A percentile compares a stretch with the other conserved stretches of the same genome.
These are phyloP conservation scores for Sporobolomyces roseus DNA, from an alignment of 768 basidiomycete species.

Conservation along the genomic window DNA sequence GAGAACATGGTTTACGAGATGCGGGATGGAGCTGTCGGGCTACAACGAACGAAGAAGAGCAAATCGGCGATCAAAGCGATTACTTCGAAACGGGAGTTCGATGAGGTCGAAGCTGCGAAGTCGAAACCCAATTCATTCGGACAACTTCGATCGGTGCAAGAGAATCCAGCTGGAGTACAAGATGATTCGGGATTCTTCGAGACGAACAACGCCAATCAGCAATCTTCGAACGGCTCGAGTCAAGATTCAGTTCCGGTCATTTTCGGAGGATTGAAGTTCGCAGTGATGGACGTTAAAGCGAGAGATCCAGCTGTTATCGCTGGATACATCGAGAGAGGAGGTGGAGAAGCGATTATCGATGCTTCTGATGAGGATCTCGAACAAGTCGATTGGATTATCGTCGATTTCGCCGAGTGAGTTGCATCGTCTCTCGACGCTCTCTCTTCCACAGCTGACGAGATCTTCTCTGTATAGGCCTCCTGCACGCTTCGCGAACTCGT, in stretches of 20 bases:
- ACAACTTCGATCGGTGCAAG: background rate
- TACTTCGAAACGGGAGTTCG: background rate
- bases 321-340: background rate
- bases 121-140: background rate
- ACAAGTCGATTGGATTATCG: slow-evolving; percentile 10
- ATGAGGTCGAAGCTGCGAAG: background rate
- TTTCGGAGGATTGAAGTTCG: slow-evolving; percentile 17
- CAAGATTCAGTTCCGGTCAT: slow-evolving; percentile 9
- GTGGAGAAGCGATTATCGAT: background rate
- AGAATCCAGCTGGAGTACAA: too few species aligned
- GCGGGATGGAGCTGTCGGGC: slow-evolving; percentile 13
- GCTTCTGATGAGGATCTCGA: slow-evolving; percentile 5
- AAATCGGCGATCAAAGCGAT: slow-evolving; percentile 35
- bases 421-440: background rate
- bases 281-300: slow-evolving; percentile 9
- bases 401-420: slow-evolving; percentile 30
- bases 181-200: slow-evolving; percentile 33
- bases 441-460: background rate
- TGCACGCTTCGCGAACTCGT: background rate
- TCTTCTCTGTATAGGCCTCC: slow-evolving; percentile 5
- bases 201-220: too few species aligned
- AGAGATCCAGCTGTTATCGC: background rate
- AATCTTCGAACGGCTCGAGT: background rate
- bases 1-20: slow-evolving; percentile 22
- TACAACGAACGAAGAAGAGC: slow-evolving; percentile 24